Base-by-base conservation (phyloP, 2,329 filamentous ascomycete genomes). In the Lasiodiplodia sp. region DNA sequence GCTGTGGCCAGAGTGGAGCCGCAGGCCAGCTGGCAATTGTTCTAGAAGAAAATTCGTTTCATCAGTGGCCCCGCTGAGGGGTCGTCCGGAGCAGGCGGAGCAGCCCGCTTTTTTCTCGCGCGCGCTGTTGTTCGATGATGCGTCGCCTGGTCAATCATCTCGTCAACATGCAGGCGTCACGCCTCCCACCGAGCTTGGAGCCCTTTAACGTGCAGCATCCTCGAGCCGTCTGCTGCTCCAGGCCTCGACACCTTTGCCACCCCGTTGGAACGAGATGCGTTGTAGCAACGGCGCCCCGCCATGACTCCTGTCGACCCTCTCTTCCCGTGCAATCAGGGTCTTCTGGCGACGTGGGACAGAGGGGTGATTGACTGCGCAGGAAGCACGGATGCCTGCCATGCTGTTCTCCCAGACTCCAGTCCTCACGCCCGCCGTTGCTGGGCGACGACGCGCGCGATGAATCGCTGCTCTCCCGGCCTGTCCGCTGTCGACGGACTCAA, bases 71-170 rank as follows among this genome's bases (percentile, higher is more conserved):
- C 58, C 58, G 58, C 58, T 62, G 58, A 62, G 58, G 58, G 58
- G 58, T 62, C 57, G 38, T n/a, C 53, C 23, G 23, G 11, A 55
- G 51, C 16, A 23, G 12, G 51, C 51, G 52, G 52, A 56, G 53
- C 53, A 56, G 28, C 51, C 21, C 51, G 25, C 28, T 56, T 28
- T 37, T 56, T 28, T 31, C 16, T 28, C 25, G 53, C 18, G 16
- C 28, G n/a, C 55, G 12, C 55, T 62, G 38, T 25, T 62, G 44
- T 47, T 47, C 44, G 58, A 62, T 62, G 58, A 62, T 62, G 58
- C 58, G 58, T 62, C 40, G 58, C 40, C 58, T 49, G 58, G 58
- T 57, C 58, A 62, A 62, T 62, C 58, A 62, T 49, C 31, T 34
- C 58, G 40, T 49, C 58, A 34, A 12, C 25, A 25, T 62, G 40